Evolutionary conservation across 164 flowering plant genomes (phyloP).

Genomic region (Platanus orientalis): DNA sequence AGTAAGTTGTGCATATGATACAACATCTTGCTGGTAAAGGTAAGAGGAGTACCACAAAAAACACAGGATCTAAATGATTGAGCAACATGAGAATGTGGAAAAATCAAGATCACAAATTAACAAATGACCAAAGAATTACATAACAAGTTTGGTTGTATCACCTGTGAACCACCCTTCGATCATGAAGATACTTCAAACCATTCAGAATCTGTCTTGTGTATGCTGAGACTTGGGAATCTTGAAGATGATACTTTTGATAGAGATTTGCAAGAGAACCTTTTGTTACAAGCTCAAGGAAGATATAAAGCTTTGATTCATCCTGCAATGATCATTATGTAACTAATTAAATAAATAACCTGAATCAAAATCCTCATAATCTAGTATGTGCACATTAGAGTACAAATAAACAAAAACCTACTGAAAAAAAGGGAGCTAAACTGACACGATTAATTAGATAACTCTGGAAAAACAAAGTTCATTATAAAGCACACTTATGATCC

Average conservation of each 20-base stretch:
- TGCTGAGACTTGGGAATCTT: conserved; percentile 71
- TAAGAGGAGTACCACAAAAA: too few species aligned
- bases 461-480: neutral
- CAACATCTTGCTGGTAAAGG: too few species aligned
- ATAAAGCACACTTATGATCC: too few species aligned
- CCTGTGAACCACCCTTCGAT: conserved; percentile 84
- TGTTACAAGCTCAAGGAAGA: conserved; percentile 88
- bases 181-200: conserved; percentile 95
- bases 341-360: neutral
- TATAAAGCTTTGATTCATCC: conserved; percentile 77
- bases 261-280: conserved; percentile 75
- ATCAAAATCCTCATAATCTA: neutral
- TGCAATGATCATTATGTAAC: conserved; percentile 22
- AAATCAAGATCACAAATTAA: neutral
- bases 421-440: too few species aligned
- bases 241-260: conserved; percentile 57
- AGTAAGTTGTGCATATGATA: too few species aligned
- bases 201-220: conserved; percentile 89
- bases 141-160: conserved; percentile 20
- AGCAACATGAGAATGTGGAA: neutral
- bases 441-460: neutral
- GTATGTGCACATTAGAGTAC: neutral
- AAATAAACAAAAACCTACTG: neutral
- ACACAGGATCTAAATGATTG: too few species aligned
- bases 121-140: neutral